Percentiles rank a stretch among this genome's conserved stretches.
Evolutionary conservation across 805 yeast species (phyloP).

Genomic region (Kuraishia borneana): DNA sequence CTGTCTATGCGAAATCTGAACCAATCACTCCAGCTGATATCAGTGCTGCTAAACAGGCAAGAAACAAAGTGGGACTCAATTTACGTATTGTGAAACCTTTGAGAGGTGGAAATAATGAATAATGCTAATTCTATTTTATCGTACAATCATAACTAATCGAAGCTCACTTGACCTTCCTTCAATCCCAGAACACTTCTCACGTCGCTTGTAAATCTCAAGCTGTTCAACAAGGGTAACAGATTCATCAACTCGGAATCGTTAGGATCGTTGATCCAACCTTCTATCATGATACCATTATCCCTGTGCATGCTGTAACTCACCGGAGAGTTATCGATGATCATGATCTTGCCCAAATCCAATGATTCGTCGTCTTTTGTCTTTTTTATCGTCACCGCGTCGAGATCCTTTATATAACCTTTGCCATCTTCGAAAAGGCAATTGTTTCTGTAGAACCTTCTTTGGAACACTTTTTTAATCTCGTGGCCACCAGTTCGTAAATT

Average conservation of each 20-base stretch:
- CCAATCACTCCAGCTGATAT: background rate
- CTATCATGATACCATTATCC: constrained; percentile 84
- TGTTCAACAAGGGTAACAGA: constrained; percentile 67
- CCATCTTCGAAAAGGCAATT: constrained; percentile 73
- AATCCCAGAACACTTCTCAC: constrained; percentile 70
- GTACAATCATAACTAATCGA: constrained; percentile 22
- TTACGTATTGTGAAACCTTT: constrained; percentile 52
- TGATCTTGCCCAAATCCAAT: constrained; percentile 52
- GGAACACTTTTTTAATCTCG: constrained; percentile 28
- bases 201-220: constrained; percentile 72
- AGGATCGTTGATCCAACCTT: constrained; percentile 98
- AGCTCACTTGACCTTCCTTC: constrained; percentile 58
- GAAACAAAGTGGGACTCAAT: constrained; percentile 33
- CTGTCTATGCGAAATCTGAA: too few species aligned
- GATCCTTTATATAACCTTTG: constrained; percentile 78
- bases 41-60: constrained; percentile 1
- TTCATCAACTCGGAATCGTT: constrained; percentile 75
- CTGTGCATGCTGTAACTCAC: constrained; percentile 76
- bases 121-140: background rate
- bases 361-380: constrained; percentile 2
- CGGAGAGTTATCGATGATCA: constrained; percentile 90
- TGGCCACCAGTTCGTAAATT: constrained; percentile 12
- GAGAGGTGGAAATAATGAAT: constrained; percentile 32
- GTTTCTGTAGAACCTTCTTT: constrained; percentile 59
- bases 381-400: constrained; percentile 11